Evolutionary conservation across 257 asterid genomes (phyloP), one percentile per base, ranked within the genome.

Genomic region (Nicotiana tabacum): DNA sequence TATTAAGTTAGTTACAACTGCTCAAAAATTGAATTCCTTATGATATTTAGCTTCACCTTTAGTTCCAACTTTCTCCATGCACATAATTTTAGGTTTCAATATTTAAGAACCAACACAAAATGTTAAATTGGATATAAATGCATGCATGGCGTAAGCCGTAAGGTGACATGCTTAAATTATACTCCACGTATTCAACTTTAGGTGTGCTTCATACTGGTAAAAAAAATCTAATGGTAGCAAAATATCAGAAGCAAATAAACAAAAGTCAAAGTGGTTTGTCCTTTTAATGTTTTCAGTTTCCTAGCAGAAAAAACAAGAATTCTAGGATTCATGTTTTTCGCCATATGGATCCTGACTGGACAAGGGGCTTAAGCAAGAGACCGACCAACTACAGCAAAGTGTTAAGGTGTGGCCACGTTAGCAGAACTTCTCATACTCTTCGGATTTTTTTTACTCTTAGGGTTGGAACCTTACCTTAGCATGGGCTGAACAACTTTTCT

Each of bases 401-500:
- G 51, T 33, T 35, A 67, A 33, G 53, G 53, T 43, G 53, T 33
- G 77, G 77, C 51, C 77, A 39, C 57, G 9, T 69, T 4, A 4
- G 55, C 51, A 12, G 1, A 68, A 37, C 4, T 9, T 67, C 39
- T 70, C 78, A 39, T 39, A 4, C 57, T 39, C 0, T 4, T 18
- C 2, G 33, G 78, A 39, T 4, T 7, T 35, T 35, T 33, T 5
- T 35, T n/a, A 4, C 77, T 39, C 0, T n/a, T 18, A 11, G 58
- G 78, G 5, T 29, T 7, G 16, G 33, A 79, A 24, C 27, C 82
- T 15, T 85, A 88, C 92, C 89, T 88, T 87, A 64, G 68, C 82
- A 72, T 89, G 84, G 30, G 57, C 88, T 39, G 83, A 62, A 81
- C 79, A 82, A 82, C 84, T 84, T 86, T 76, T 88, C 87, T 86